Conservation (phyloP, 1,139 yeast species). For the Zygotorulaspora mrakii region DNA sequence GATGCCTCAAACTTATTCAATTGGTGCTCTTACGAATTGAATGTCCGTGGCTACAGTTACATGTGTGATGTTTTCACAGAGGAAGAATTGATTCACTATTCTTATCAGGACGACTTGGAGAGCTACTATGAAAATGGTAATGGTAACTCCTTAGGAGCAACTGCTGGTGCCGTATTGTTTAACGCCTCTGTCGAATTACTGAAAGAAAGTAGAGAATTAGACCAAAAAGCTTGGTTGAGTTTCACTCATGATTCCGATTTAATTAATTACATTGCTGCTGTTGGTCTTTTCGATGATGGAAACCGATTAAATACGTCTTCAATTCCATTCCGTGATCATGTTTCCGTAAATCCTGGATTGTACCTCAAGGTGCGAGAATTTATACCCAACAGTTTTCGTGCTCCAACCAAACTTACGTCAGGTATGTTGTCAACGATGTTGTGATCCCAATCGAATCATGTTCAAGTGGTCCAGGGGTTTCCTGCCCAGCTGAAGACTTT, state of each 20-base stretch:
- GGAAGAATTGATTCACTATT: conserved; percentile 50
- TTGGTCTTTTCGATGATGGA: conserved; percentile 46
- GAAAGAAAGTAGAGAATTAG: conserved; percentile 24
- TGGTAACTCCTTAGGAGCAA: conserved; percentile 45
- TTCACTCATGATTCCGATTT: conserved; percentile 63
- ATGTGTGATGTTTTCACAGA: conserved; percentile 52
- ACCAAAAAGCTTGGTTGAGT: conserved; percentile 40
- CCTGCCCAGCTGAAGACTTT: conserved; percentile 48
- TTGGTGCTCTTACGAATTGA: conserved; percentile 57
- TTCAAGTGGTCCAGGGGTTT: conserved; percentile 57
- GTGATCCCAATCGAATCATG: conserved; percentile 55
- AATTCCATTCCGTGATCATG: conserved; percentile 40
- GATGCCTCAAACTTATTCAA: conserved; percentile 47
- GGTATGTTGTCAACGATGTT: conserved; percentile 57
- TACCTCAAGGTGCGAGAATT: conserved; percentile 58
- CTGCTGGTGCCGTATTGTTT: conserved; percentile 49
- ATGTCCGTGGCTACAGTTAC: conserved; percentile 51
- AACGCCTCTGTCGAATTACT: conserved; percentile 42
- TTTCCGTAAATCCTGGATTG: conserved; percentile 25
- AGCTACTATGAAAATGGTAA: conserved; percentile 53
- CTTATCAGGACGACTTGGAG: conserved; percentile 46
- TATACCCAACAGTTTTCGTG: conserved; percentile 51
- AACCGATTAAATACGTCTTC: conserved; percentile 30
- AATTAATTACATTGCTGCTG: conserved; percentile 47
- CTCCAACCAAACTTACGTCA: conserved; percentile 40